Percentiles rank a stretch among this genome's conserved stretches.
These are phyloP conservation scores for Nevesoporus exiguus DNA, from an alignment of 768 basidiomycete species.

Conservation along the genomic window DNA sequence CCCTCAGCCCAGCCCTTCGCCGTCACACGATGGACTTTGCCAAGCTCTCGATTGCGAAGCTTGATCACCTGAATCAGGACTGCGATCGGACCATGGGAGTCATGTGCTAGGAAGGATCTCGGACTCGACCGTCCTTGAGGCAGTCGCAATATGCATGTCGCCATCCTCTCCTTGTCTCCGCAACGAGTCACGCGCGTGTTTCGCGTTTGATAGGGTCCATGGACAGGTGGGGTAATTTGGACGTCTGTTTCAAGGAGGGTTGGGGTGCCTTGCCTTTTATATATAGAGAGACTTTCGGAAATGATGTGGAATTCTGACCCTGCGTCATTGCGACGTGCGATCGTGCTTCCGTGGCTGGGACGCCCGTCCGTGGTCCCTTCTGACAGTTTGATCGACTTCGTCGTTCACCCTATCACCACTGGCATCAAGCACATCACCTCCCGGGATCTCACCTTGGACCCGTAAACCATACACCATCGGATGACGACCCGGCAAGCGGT, in stretches of 20 bases:
- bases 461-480: not conserved
- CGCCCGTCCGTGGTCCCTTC: not conserved
- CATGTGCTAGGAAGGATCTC: not conserved
- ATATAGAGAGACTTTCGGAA: not conserved
- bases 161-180: not conserved
- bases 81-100: not conserved
- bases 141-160: too few relatives aligned
- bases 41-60: conserved; percentile 1
- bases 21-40: not conserved
- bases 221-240: too few relatives aligned
- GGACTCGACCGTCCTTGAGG: not conserved
- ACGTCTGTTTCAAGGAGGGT: not conserved
- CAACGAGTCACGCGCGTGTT: not conserved
- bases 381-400: not conserved
- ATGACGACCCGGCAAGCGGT: not conserved
- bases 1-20: not conserved
- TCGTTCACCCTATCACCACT: not conserved
- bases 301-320: not conserved
- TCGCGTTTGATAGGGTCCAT: not conserved
- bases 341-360: not conserved
- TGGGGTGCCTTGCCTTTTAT: too few relatives aligned
- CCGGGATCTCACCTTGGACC: not conserved
- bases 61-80: conserved; percentile 4
- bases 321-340: conserved; percentile 2
- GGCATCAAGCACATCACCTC: not conserved